Evolutionary conservation across 192 early-diverging fungal species (phyloP).

Genomic region (Pilaira anomala): DNA sequence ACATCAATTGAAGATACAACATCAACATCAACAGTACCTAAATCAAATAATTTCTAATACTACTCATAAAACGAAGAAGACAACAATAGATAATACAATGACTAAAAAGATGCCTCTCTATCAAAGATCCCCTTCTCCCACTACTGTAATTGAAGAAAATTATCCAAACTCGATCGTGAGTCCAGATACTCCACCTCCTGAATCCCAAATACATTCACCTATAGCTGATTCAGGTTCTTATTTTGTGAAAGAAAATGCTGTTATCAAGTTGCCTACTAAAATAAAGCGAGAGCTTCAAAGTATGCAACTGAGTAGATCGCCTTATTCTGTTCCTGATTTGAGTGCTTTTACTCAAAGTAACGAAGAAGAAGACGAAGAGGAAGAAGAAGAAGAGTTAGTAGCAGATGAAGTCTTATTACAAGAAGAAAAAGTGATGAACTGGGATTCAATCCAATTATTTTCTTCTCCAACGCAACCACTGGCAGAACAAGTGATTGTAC

Average conservation of each 20-base stretch:
- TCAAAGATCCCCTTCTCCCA: slow-evolving; percentile 1
- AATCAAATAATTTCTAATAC: neutral
- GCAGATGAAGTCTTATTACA: neutral
- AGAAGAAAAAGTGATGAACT: neutral
- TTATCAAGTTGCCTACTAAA: slow-evolving; percentile 5
- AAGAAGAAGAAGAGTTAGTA: neutral
- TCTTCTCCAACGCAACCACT: no score
- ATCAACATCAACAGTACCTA: neutral
- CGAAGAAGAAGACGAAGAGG: neutral
- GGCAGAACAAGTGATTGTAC: no score
- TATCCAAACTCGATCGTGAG: neutral
- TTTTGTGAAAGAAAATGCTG: no score
- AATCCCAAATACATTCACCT: neutral
- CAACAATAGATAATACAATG: neutral
- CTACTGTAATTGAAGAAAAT: neutral
- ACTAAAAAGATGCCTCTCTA: slow-evolving; percentile 8
- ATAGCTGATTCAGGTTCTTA: no score
- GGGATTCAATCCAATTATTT: no score
- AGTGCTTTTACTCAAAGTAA: neutral
- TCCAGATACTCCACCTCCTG: slow-evolving; percentile 11
- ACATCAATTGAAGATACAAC: neutral
- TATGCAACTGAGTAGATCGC: slow-evolving; percentile 4
- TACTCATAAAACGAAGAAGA: neutral
- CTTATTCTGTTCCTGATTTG: slow-evolving; percentile 24
- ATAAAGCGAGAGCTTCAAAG: slow-evolving; percentile 13